Base-by-base conservation (phyloP, 495 filamentous ascomycete species). In the Rhizodiscina lignyota region DNA sequence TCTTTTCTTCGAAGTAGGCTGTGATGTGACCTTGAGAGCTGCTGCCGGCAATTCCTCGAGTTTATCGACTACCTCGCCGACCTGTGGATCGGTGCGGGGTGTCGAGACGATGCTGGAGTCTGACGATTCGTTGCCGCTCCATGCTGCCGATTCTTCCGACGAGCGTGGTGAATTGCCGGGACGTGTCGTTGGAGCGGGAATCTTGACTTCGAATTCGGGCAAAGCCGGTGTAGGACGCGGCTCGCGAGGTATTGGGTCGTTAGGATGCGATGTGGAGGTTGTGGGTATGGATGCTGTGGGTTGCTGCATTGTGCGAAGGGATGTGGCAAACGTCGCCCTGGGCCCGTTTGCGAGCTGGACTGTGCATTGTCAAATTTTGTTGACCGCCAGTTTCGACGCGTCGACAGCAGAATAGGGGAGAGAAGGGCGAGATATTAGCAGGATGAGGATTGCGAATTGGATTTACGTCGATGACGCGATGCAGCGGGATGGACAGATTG, bases 171-270 rank as follows among this genome's bases (percentile, higher is more conserved):
- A 57, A 3, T 18, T 32, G 4, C 16, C 45, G 33, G 42, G 30
- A 1, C 12, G 26, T 0, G 37, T 22, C 5, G 43, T 19, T 32
- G 28, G 54, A 35, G 60, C 44, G 17, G 56, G 52, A 12, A 62
- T 56, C 6, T 52, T 49, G 30, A 18, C 8, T 8, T 8, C 24
- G 24, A 27, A 27, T 13, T 27, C 24, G 24, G 24, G 24, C 24
- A 27, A 8, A 13, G 8, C 30, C 8, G 30, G 8, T 27, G 13
- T 27, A 13, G 8, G 8, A 13, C 51, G 58, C 26, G 67, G 69
- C 43, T 72, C 67, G 48, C 63, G 57, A 34, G 69, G 70, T 37
- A 73, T 61, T 3, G 68, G 68, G 41, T 72, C 67, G 34, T 65
- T 51, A 8, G 69, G 68, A 49, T 72, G 68, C 4, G 47, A 50